Base-by-base conservation (phyloP, 164 flowering plant species). In the Malania oleifera region DNA sequence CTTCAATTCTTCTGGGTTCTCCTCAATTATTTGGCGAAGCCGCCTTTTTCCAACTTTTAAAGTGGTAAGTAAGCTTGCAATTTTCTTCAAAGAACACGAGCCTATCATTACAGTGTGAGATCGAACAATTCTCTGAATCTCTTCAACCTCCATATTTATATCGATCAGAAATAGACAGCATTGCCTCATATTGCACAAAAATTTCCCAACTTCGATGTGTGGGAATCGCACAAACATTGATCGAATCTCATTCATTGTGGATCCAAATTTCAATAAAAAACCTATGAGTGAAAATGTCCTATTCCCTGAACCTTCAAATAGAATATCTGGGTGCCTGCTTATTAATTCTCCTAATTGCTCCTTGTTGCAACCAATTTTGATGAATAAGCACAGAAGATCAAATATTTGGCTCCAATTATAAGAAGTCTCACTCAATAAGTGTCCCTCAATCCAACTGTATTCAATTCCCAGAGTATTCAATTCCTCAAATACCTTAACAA, bases 261-360 rank as follows among this genome's bases (percentile, higher is more conserved):
- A 55, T 38, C 95, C 90, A 52, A 80, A 70, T 69, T 87, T 87
- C 37, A 75, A 15, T 6, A 78, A 47, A 31, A 84, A 71, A 7
- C 71, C 84, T 57, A 81, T 59, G 13, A 85, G 34, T 1, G 60
- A 52, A 58, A 63, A 51, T 3, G 77, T 35, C 47, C 46, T 52
- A n/a, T 52, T 59, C 24, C 88, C 93, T 17, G 89, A 84, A 56
- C n/a, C 57, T 38, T 82, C 78, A 10, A 82, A 77, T 10, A 90
- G 37, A 62, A 89, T 53, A 14, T 52, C 72, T 0, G 85, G 84
- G 63, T 74, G 76, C 34, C 60, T 67, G n/a, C 52, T 37, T 12
- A 87, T 24, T 15, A 82, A 54, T 17, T 28, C 39, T 29, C 60
- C 68, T 22, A 87, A 38, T 61, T 82, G 70, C 66, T 76, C 65